Evolutionary conservation across 2,329 filamentous ascomycete genomes (phyloP), one percentile per base, ranked within the genome.

Genomic region (Myrmaecium sp.): DNA sequence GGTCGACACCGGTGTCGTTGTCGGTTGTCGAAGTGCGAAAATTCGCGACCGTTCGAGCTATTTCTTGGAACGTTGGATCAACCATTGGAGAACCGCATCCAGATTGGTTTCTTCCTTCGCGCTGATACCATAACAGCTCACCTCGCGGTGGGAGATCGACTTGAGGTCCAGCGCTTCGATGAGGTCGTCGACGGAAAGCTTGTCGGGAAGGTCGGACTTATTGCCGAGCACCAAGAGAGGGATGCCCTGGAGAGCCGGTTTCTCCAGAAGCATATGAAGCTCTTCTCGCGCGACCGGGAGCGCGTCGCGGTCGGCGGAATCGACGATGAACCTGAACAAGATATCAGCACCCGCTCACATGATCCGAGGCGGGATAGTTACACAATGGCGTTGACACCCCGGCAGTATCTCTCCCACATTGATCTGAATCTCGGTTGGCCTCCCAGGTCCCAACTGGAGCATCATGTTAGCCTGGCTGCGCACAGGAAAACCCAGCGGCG

Each of bases 381-480:
- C 68, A 98, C 80, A 41, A 98, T 94, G 41, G 86, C 86, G 57
- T 92, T 93, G 40, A 95, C 89, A 27, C 83, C 89, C 36, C 84
- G 81, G 57, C 89, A 95, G 55, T 98, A 98, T 47, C 89, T 69
- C 63, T 98, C 89, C 89, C 89, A 98, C 89, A 98, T 98, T 41
- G 81, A 80, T 46, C 89, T 79, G 60, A 95, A 98, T 38, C 86
- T 72, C 42, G 89, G 86, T 58, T 98, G 89, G 28, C 89, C 89
- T 41, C 89, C 89, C 37, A 98, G 72, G 60, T 98, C 89, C 89
- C 89, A 98, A 57, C 70, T 74, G 40, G 21, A 31, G 11, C n/a
- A n/a, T n/a, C n/a, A 8, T 20, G 8, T 20, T 20, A 8, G 18
- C 18, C 18, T 8, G n/a, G 18, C n/a, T 20, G 23, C 15, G 21